These are phyloP conservation scores for Geotrichum citri-aurantii DNA, from an alignment of 1,139 yeast genomes.

Conservation along the genomic window DNA sequence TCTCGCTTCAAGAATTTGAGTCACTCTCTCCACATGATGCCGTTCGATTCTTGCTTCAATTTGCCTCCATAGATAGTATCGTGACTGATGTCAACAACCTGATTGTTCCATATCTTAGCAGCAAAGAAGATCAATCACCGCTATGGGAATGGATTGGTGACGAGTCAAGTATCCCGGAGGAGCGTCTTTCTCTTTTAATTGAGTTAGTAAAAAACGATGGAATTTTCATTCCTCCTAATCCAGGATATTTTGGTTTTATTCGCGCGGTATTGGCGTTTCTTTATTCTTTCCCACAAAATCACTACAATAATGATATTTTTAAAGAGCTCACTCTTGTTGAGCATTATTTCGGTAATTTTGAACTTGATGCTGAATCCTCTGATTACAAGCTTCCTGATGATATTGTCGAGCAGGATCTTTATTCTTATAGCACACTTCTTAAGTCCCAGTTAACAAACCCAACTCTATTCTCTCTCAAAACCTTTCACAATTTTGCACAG, in stretches of 20 bases:
- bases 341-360: slow-evolving; percentile 11
- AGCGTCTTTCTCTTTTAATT: slow-evolving; percentile 9
- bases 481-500: slow-evolving; percentile 13
- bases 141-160: slow-evolving; percentile 22
- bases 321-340: slow-evolving; percentile 17
- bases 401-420: slow-evolving; percentile 9
- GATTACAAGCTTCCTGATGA: slow-evolving; percentile 15
- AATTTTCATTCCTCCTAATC: slow-evolving; percentile 10
- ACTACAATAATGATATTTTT: slow-evolving; percentile 10
- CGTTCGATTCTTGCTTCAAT: slow-evolving; percentile 20
- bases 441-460: slow-evolving; percentile 7
- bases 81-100: slow-evolving; percentile 25
- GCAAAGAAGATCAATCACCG: slow-evolving; percentile 20
- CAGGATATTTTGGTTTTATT: slow-evolving; percentile 2
- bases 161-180: slow-evolving; percentile 1
- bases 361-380: slow-evolving; percentile 16
- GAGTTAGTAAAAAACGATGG: slow-evolving; percentile 12
- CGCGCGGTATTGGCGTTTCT: slow-evolving; percentile 12
- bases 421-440: slow-evolving; percentile 8
- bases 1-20: slow-evolving; percentile 24
- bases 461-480: slow-evolving; percentile 6
- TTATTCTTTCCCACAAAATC: slow-evolving; percentile 9
- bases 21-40: slow-evolving; percentile 13
- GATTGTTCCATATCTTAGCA: slow-evolving; percentile 24
- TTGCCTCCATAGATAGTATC: slow-evolving; percentile 21